Conservation (phyloP, 2,329 filamentous ascomycete genomes). For the Sphaerulina musiva region DNA sequence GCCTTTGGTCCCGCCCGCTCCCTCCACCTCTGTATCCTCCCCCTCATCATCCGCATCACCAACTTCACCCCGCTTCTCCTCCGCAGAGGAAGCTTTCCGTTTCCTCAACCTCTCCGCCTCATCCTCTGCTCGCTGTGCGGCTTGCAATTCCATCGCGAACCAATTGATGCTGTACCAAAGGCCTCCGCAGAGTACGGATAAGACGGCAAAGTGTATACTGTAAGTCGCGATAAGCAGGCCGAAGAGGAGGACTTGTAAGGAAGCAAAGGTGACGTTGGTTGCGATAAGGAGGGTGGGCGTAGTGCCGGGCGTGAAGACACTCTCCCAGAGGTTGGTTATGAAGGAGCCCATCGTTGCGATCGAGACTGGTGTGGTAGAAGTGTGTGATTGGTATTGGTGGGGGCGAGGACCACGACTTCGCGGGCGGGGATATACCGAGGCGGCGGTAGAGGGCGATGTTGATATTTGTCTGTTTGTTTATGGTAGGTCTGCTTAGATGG, state of each 20-base stretch:
- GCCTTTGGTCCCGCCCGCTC: constrained; percentile 22
- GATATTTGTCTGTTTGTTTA: no score
- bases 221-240: constrained; percentile 71
- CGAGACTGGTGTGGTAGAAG: background rate
- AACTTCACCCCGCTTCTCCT: constrained; percentile 26
- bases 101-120: constrained; percentile 43
- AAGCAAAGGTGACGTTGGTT: constrained; percentile 82
- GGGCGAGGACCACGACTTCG: no score
- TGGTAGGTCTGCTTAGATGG: no score
- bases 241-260: constrained; percentile 72
- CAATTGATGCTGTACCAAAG: constrained; percentile 96
- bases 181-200: constrained; percentile 71
- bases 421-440: no score
- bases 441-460: no score
- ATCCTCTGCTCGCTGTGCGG: constrained; percentile 43
- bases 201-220: constrained; percentile 79
- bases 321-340: constrained; percentile 75
- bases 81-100: constrained; percentile 29
- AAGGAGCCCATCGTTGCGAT: constrained; percentile 41
- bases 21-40: constrained; percentile 39
- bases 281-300: constrained; percentile 82
- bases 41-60: constrained; percentile 39
- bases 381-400: background rate
- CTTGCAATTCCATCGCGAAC: constrained; percentile 67
- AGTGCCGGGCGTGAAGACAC: constrained; percentile 86